Evolutionary conservation across 2,329 filamentous ascomycete species (phyloP), one percentile per base, ranked within the genome.

Genomic region (Teratosphaeria destructans): DNA sequence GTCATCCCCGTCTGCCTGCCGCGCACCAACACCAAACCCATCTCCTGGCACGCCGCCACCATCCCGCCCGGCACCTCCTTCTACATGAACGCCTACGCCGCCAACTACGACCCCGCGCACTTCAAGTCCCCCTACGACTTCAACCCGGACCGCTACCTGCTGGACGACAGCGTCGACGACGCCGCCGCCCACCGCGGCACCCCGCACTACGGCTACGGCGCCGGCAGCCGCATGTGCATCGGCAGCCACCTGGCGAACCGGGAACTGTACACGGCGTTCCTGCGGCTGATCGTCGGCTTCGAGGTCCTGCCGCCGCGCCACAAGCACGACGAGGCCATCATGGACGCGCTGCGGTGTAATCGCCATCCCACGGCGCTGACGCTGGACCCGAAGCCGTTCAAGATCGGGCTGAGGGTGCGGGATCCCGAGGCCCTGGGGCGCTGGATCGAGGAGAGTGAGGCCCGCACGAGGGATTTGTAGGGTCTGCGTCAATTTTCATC

Each of bases 1-100:
- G 88, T 93, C 34, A 88, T 92, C 63, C 87, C 88, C 1, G 86
- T 94, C 66, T 90, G 85, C 66, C 79, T 94, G 0, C 89, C 89
- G 0, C 79, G 89, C 3, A 83, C 83, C 16, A 87, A 80, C 62
- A 87, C 88, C 70, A 88, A 86, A 65, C 85, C 88, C 62, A 88
- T 93, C 59, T 77, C 81, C 55, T 92, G 85, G 74, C 78, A 88
- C 27, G 83, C 83, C 16, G 77, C 83, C 0, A 75, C 80, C 1
- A 88, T 94, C 43, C 89, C 89, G 0, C 81, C 87, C 0, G 87
- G 87, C 1, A 91, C 87, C 0, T 89, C 86, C 1, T 90, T 93
- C 66, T 90, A 91, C 74, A 87, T 93, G 87, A 77, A 91, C 67
- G 85, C 87, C 10, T 90, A 86, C 72, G 86, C 85, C 0, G 88